Evolutionary conservation across 2,329 filamentous ascomycete genomes (phyloP), one percentile per base, ranked within the genome.

Genomic region (Penicillium sp.): DNA sequence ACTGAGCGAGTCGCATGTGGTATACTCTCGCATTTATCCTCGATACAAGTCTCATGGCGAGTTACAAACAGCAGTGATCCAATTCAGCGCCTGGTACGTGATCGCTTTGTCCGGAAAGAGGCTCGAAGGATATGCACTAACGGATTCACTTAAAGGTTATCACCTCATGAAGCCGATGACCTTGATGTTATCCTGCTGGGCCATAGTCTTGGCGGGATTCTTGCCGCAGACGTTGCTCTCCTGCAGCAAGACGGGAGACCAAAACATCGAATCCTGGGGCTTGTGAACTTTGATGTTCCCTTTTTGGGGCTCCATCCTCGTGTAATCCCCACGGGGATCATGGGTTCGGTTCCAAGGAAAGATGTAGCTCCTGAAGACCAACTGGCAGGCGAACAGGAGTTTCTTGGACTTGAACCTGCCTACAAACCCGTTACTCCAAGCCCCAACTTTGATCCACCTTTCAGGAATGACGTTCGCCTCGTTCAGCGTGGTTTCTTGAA

Each of bases 261-360:
- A 2, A 88, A 87, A 65, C 91, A 96, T 79, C 86, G 88, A 10
- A 90, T 97, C 44, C 77, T 97, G 33, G 93, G 93, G 0, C 89
- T 89, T 4, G 82, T 97, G 59, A 91, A 91, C 59, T 89, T 96
- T 53, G 93, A 97, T 76, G 90, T 91, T 0, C 93, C 93, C 0
- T 92, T 96, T 61, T 82, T 97, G 6, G 93, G 93, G 3, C 89
- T 97, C 73, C 92, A 97, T 76, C 93, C 92, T 1, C 91, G 93
- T 6, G 90, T 97, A 45, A 86, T 97, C 45, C 85, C 88, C n/a
- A 91, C 91, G 40, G 92, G 93, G 1, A 85, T 96, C 58, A 86
- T 88, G 2, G 94, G 91, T 72, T 83, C 96, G 12, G 95, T 97
- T 76, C 62, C 67, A 13, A 69, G 62, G 53, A 70, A 68, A 33